Evolutionary conservation across 192 early-diverging fungal genomes (phyloP).

Genomic region (Linnemannia exigua): DNA sequence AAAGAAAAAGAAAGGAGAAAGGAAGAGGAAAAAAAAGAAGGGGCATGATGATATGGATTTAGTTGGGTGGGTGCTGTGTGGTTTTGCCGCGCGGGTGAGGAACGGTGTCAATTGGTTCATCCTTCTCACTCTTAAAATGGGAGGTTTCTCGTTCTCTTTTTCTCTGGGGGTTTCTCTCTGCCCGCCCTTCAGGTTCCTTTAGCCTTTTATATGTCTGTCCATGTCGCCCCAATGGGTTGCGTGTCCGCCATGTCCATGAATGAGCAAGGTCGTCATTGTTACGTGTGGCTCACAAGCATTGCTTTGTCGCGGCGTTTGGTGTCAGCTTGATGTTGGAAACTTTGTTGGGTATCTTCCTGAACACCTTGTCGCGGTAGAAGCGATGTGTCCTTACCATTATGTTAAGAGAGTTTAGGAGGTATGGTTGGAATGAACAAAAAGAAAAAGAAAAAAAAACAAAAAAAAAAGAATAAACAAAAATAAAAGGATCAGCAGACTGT

Average conservation of each 20-base stretch:
- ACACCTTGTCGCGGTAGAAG: not conserved
- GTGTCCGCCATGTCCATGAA: no score
- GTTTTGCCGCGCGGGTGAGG: no score
- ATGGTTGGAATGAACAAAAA: not conserved
- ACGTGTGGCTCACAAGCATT: not conserved
- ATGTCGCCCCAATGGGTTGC: no score
- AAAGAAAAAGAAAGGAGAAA: not conserved
- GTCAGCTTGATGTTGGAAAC: not conserved
- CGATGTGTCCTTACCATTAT: constrained; percentile 6
- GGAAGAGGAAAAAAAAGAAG: not conserved
- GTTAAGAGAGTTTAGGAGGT: not conserved
- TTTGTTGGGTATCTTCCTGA: not conserved
- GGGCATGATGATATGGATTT: not conserved
- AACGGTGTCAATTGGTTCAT: no score
- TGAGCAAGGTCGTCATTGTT: no score
- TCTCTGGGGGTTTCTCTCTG: no score
- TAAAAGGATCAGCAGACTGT: no score
- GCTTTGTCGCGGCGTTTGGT: not conserved
- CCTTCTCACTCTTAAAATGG: no score
- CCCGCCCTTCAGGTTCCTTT: no score
- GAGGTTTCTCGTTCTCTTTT: no score
- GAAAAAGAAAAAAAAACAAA: not conserved
- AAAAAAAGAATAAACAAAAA: not conserved
- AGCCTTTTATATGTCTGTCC: no score
- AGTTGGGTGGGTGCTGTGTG: not conserved